Conservation (phyloP, 176 grass and related monocot species). For the Elymus sibiricus region DNA sequence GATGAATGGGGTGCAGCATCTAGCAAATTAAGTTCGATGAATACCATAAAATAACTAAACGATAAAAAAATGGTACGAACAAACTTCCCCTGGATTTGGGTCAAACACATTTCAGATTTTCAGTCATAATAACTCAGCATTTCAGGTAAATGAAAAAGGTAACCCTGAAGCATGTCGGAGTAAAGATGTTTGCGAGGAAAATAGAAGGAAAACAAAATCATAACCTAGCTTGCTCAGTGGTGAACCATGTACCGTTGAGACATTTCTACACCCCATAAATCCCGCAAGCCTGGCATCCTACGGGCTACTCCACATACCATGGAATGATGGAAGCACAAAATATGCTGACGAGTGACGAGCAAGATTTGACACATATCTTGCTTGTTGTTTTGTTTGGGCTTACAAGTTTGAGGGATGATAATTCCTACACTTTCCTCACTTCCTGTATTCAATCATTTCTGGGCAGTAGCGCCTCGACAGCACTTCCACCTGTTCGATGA, state of each 20-base stretch:
- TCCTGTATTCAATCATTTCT: slow-evolving; percentile 69
- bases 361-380: neutral
- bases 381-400: neutral
- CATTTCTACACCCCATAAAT: neutral
- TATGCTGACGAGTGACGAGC: neutral
- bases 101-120: too few relatives aligned
- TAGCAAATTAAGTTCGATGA: neutral
- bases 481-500: slow-evolving; percentile 72
- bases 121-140: too few relatives aligned
- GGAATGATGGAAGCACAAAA: too few relatives aligned
- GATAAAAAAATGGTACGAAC: neutral
- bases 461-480: slow-evolving; percentile 51
- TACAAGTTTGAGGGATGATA: neutral
- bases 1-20: too few relatives aligned
- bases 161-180: neutral
- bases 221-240: neutral
- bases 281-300: neutral
- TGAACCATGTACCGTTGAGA: neutral
- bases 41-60: neutral
- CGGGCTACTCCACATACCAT: neutral
- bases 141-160: too few relatives aligned
- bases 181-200: neutral
- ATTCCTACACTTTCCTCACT: neutral
- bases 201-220: neutral
- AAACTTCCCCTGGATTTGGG: neutral